Evolutionary conservation across 1,284 basidiomycete genomes (phyloP).

Genomic region (Malassezia slooffiae): DNA sequence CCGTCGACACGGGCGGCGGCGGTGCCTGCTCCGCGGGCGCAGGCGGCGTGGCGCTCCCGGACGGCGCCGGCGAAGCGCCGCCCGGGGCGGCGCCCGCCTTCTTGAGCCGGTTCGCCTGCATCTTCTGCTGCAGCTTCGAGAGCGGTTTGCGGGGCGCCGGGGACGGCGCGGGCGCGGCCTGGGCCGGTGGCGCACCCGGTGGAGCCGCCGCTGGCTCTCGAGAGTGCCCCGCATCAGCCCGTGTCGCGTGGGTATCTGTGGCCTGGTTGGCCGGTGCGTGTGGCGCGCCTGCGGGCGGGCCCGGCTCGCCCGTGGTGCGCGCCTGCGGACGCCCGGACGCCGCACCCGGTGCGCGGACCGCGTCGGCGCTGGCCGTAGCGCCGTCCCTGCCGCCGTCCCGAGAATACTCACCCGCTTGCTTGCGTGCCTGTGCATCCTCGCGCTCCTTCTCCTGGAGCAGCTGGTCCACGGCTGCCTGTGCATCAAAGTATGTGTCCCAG

Average conservation of each 20-base stretch:
- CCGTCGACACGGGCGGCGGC: neutral
- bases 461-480: constrained; percentile 64
- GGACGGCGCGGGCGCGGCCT: constrained; percentile 44
- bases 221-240: no score
- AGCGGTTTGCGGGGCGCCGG: constrained; percentile 49
- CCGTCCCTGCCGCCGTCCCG: neutral
- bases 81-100: neutral
- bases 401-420: constrained; percentile 12
- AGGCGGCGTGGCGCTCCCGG: neutral
- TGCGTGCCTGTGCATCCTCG: constrained; percentile 8
- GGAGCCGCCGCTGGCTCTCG: no score
- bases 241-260: no score
- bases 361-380: neutral
- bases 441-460: constrained; percentile 48
- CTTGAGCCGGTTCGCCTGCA: constrained; percentile 30
- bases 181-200: constrained; percentile 1
- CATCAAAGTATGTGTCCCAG: constrained; percentile 82
- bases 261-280: no score
- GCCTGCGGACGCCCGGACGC: neutral
- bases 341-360: neutral
- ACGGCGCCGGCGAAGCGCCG: neutral
- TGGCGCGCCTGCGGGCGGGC: no score
- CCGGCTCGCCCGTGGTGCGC: neutral
- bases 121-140: constrained; percentile 53
- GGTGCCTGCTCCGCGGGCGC: neutral